Evolutionary conservation across 2,329 filamentous ascomycete species (phyloP), one percentile per base, ranked within the genome.

Genomic region (Xylariomycetidae sp.): DNA sequence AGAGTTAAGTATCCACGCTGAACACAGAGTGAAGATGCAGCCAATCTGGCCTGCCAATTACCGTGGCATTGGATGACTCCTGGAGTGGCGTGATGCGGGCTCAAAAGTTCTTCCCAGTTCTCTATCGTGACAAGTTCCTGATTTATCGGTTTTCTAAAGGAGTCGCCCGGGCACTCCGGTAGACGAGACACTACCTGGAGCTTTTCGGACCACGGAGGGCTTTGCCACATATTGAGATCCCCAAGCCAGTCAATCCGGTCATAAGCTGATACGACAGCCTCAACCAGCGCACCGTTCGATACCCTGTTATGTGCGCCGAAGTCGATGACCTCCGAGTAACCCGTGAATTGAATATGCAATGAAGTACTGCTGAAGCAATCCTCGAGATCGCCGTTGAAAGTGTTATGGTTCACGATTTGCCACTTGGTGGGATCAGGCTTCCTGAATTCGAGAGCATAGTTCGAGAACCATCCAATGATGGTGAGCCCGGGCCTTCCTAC

Each of bases 91-190:
- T 26, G 35, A 16, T 29, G 35, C 5, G 30, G 35, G 16, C 31
- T 33, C 4, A 37, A 26, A n/a, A 37, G 17, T 25, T 37, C 35
- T 22, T 37, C 35, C 35, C 35, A 37, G 27, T 33, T 33, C 17
- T 37, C 30, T 6, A 37, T 34, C 6, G 25, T 23, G 10, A 37
- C 30, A 8, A 37, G 13, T n/a, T 33, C 35, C 18, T n/a, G 10
- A 6, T 22, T 19, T 14, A 19, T 25, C 11, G 11, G 7, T 8
- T 27, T 8, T 7, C 14, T 15, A 12, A 34, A n/a, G 17, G 16
- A 15, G 3, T 16, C 27, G 9, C 11, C 15, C 15, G 9, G n/a
- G 22, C 35, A 37, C 10, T 16, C 31, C 29, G 8, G 8, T 4
- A 17, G 5, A 10, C 18, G 30, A 5, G 7, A 12, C 12, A 34